These are phyloP conservation scores for Citrus hindsii DNA, from an alignment of 345 rosid species.

Conservation along the genomic window DNA sequence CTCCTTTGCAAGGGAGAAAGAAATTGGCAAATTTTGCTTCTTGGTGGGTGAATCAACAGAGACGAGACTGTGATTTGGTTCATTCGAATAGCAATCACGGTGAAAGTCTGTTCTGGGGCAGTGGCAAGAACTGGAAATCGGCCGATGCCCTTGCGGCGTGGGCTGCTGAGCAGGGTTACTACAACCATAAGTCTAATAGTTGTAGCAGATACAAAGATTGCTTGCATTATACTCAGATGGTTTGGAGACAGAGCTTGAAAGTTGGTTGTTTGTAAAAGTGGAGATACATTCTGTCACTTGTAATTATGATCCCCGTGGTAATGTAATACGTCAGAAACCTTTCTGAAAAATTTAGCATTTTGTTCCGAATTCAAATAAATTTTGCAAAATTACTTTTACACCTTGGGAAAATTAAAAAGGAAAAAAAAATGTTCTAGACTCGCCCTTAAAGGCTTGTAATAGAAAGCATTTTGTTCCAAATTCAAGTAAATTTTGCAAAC, in stretches of 20 bases:
- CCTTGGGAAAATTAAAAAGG: too few relatives aligned
- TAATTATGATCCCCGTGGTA: constrained; percentile 68
- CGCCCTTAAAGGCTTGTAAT: too few relatives aligned
- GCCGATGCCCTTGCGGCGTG: constrained; percentile 47
- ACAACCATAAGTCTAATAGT: constrained; percentile 35
- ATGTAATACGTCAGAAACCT: constrained; percentile 57
- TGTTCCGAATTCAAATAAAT: not conserved
- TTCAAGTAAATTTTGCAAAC: too few relatives aligned
- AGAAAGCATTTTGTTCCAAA: too few relatives aligned
- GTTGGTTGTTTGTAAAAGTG: constrained; percentile 44
- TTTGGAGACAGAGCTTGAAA: constrained; percentile 57
- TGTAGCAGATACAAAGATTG: constrained; percentile 43
- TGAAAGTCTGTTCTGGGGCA: constrained; percentile 63
- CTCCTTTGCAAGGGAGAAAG: constrained; percentile 55
- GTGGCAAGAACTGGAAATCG: constrained; percentile 50
- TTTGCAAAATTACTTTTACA: not conserved
- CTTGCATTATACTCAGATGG: constrained; percentile 58
- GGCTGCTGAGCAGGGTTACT: constrained; percentile 47
- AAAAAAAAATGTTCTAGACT: too few relatives aligned
- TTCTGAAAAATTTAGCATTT: constrained; percentile 24
- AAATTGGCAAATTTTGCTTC: constrained; percentile 45
- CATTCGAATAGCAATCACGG: constrained; percentile 57
- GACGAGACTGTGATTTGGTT: constrained; percentile 40
- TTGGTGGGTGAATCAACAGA: constrained; percentile 37
- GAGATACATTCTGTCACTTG: constrained; percentile 51